These are phyloP conservation scores for Tirmania nivea DNA, from an alignment of 495 filamentous ascomycete genomes.

Conservation along the genomic window DNA sequence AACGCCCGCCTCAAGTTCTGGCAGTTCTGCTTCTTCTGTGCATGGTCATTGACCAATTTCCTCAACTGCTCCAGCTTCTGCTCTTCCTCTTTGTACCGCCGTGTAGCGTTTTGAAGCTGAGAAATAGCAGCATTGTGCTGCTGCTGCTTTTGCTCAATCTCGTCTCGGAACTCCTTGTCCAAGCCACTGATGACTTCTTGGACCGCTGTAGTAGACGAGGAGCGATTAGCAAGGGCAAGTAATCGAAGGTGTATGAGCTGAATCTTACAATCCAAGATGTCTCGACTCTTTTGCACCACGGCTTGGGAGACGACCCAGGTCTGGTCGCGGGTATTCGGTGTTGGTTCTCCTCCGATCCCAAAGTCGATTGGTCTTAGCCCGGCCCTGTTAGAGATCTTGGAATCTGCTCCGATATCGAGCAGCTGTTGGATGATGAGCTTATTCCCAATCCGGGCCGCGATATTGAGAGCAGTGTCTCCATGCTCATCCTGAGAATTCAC, in stretches of 20 bases:
- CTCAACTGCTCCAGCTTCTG: constrained; percentile 43
- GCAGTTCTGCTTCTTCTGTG: constrained; percentile 16
- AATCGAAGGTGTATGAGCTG: constrained; percentile 1
- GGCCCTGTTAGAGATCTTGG: constrained; percentile 67
- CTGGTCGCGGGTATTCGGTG: constrained; percentile 15
- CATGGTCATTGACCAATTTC: constrained; percentile 13
- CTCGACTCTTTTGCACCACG: constrained; percentile 23
- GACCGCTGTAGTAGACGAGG: constrained; percentile 32
- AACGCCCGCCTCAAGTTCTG: constrained; percentile 28
- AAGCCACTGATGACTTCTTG: constrained; percentile 51
- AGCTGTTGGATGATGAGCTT: constrained; percentile 79
- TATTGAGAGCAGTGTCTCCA: constrained; percentile 84
- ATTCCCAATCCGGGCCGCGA: constrained; percentile 78
- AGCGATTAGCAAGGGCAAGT: constrained; percentile 13
- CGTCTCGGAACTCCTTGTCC: constrained; percentile 49
- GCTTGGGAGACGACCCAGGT: constrained; percentile 13
- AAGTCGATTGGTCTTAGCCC: constrained; percentile 76
- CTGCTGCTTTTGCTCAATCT: constrained; percentile 59
- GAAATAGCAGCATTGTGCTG: constrained; percentile 54
- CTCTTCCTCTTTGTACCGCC: constrained; percentile 51
- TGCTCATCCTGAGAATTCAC: constrained; percentile 82
- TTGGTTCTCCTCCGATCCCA: constrained; percentile 50
- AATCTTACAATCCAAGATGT: constrained; percentile 45
- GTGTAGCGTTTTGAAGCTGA: constrained; percentile 57
- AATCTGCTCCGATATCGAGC: constrained; percentile 78